Base-by-base conservation (phyloP, 2,329 filamentous ascomycete species). In the Colletotrichum phormii region DNA sequence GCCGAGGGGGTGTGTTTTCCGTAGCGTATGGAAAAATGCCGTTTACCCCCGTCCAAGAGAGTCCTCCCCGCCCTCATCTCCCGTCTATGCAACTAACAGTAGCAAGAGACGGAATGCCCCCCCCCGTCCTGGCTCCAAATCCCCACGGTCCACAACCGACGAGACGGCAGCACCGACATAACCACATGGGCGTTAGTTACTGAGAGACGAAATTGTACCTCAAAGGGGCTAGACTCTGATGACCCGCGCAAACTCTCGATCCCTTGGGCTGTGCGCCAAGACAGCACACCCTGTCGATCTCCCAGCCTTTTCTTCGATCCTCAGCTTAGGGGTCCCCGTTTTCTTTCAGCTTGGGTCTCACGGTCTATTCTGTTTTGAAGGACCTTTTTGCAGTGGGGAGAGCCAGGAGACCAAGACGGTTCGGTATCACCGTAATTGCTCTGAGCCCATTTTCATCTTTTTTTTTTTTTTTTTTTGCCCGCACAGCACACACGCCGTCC, bases 201-300 rank as follows among this genome's bases (percentile, higher is more conserved):
- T 53, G 46, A 31, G 33, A 22, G 33, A n/a, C 18, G 18, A 51
- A 49, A 64, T 64, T 24, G 31, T 49, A 42, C 13, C 64, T 64
- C 9, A n/a, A 72, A n/a, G 42, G 59, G 42, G 53, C 55, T 31
- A 29, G 66, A 54, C n/a, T 37, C 59, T 72, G 60, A 72, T 72
- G 70, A 55, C 70, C 49, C 18, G 65, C 55, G 65, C 70, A 64
- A 72, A 70, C 60, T 70, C 66, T 72, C 70, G 70, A 72, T 72
- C 60, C 22, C 29, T 54, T 42, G 66, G 42, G 66, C 60, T 49
- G 59, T 22, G 22, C 18, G 31, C 42, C 33, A 67, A 49, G 26
- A 55, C 33, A 24, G 18, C 31, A 31, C n/a, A 26, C 58, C 29
- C 8, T n/a, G 26, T 31, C 60, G 70, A 72, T 72, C 33, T 24